Conservation (phyloP, 2,329 filamentous ascomycete genomes). For the Arthrobotrys conoides region DNA sequence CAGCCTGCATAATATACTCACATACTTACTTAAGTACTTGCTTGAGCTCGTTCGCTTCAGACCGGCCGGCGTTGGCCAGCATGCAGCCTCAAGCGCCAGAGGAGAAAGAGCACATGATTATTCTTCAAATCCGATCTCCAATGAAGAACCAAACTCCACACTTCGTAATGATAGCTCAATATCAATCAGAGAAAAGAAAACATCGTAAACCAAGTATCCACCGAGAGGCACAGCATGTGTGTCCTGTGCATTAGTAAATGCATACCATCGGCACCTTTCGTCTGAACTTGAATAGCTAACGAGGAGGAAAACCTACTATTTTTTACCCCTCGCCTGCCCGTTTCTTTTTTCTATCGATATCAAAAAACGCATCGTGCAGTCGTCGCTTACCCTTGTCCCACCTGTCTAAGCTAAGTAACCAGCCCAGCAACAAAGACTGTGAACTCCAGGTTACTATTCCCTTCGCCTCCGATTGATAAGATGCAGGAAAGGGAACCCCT, state of each 20-base stretch:
- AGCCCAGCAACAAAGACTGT: slow-evolving; percentile 12
- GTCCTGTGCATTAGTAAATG: slow-evolving; percentile 47
- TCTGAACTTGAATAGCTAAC: slow-evolving; percentile 53
- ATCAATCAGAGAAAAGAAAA: slow-evolving; percentile 28
- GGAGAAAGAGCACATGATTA: slow-evolving; percentile 51
- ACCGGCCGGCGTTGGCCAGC: slow-evolving; percentile 11
- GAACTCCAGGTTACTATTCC: slow-evolving; percentile 20
- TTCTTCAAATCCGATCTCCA: slow-evolving; percentile 13
- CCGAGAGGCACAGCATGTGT: slow-evolving; percentile 5
- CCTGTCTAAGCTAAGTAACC: slow-evolving; percentile 15
- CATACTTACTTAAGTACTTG: too few relatives aligned
- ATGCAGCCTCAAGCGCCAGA: slow-evolving; percentile 33
- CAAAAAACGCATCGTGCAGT: slow-evolving; percentile 45
- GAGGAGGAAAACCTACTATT: slow-evolving; percentile 14
- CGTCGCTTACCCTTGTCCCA: slow-evolving; percentile 44
- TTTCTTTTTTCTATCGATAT: slow-evolving; percentile 53
- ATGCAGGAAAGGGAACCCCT: slow-evolving; percentile 25
- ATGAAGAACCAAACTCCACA: slow-evolving; percentile 17
- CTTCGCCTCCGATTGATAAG: slow-evolving; percentile 26
- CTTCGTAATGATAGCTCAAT: slow-evolving; percentile 24
- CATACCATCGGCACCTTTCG: slow-evolving; percentile 57
- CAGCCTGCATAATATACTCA: slow-evolving; percentile 14
- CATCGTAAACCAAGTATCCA: slow-evolving; percentile 19
- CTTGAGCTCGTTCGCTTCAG: slow-evolving; percentile 44
- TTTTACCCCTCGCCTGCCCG: slow-evolving; percentile 39